A percentile compares a stretch with the other conserved stretches of the same genome.
These are phyloP conservation scores for Grosmannia serpens DNA, from an alignment of 2,329 filamentous ascomycete genomes.

Conservation along the genomic window DNA sequence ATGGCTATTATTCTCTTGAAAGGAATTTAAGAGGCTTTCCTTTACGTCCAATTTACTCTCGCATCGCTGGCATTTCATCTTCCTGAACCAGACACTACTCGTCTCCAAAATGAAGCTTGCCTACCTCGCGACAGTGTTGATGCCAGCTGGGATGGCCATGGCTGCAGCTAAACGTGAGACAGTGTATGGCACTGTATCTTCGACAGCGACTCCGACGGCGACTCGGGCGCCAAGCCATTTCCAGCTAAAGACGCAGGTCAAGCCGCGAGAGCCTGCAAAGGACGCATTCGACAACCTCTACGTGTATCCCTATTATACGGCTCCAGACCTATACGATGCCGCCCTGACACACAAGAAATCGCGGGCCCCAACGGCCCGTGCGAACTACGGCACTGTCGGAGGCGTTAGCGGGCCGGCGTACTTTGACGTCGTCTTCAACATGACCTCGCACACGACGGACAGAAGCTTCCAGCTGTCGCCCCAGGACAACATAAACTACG, in stretches of 20 bases:
- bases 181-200: no score
- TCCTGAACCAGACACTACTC: neutral
- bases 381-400: neutral
- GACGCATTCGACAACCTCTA: neutral
- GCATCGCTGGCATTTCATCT: neutral
- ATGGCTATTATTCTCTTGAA: no score
- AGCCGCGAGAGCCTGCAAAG: neutral
- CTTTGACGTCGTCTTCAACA: neutral
- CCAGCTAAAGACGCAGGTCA: neutral
- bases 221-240: neutral
- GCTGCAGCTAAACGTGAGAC: neutral
- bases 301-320: conserved; percentile 8
- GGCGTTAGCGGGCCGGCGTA: neutral
- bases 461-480: neutral
- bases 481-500: neutral
- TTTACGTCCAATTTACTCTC: no score
- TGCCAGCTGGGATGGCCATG: neutral
- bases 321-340: conserved; percentile 6
- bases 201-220: neutral
- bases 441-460: neutral
- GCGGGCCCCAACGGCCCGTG: neutral
- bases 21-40: neutral
- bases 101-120: neutral
- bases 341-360: conserved; percentile 2
- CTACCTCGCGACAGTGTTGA: neutral